Base-by-base conservation (phyloP, 257 asterid species). In the Coffea eugenioides region DNA sequence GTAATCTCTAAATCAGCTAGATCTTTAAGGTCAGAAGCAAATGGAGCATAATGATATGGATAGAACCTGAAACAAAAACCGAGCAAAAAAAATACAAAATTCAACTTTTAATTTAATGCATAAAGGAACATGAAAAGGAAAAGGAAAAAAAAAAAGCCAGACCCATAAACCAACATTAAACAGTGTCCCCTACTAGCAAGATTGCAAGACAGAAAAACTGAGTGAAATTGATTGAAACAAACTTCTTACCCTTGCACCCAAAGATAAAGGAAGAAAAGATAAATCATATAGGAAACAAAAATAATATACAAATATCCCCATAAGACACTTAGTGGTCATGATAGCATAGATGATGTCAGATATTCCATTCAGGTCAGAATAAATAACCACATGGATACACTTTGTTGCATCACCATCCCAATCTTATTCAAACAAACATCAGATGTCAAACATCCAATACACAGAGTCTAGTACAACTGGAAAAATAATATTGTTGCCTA, bases 11-110 rank as follows among this genome's bases (percentile, higher is more conserved):
- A 79, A 81, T 95, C 98, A 76, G 85, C 87, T 75, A 95, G 88
- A 77, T 89, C 92, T 87, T 91, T 85, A 80, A 95, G 92, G 84
- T 95, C 99, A 75, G 99, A 95, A 82, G 97, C 98, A 89, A 95
- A 95, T 76, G 99, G 99, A 61, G 99, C 98, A 81, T 95, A 95
- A 91, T 95, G 98, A 85, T 89, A 91, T 41, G 99, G 99, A 85
- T 95, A 95, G 86, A 91, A 95, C 99, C 99, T 94, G 92, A 23
- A 79, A 71, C 46, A 82, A 80, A 67, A 62, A 78, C 67, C 79
- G 39, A 43, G 73, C 56, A 52, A 34, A 12, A 12, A 27, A 74
- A 71, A 56, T 71, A 52, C 82, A 18, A 54, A 71, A 46, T 56
- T 36, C 31, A 12, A 79, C 78, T 74, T 52, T 69, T 39, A 2